Base-by-base conservation (phyloP, 176 grass and related monocot genomes). In the Chloris gayana region DNA sequence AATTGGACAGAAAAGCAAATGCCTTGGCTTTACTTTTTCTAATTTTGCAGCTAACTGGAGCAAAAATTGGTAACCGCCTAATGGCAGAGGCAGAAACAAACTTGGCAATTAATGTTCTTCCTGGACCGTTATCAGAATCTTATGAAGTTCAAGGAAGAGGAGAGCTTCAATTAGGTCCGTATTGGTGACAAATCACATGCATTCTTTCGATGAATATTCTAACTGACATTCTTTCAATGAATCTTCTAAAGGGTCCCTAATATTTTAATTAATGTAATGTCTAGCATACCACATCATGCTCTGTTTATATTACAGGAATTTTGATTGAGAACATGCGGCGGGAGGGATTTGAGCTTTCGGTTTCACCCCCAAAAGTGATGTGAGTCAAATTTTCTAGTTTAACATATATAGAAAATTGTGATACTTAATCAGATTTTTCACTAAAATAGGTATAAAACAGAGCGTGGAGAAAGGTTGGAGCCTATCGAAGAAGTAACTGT, bases 131-230 rank as follows among this genome's bases (percentile, higher is more conserved):
- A 78, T 93, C 96, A 86, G 96, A 98, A 86, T 95, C 96, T 74
- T 98, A 84, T 89, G 95, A 98, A 95, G 96, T 98, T 92, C 96
- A 95, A 89, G 96, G 96, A 83, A 98, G 96, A 82, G 96, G 96
- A 64, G 96, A 98, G 66, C 96, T 98, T 91, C 96, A 98, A 83
- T 81, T 98, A 90, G 96, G 96, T 97, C n/a, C 80, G 81, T n/a
- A 75, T 66, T 68, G 41, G 69, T 85, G 62, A 62, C 19, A 21
- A 71, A 73, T 42, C 46, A 27, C 45, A 77, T 39, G 14, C 49
- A 14, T 80, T 87, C 15, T 77, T 67, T 74, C 74, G 27, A 59
- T 53, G 14, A 22, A 67, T 83, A 69, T 17, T 46, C n/a, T 76
- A 70, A 66, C 15, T 54, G 71, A 63, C 49, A 14, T 79, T n/a